Conservation (phyloP, 2,329 filamentous ascomycete genomes). For the Exophiala spinifera region DNA sequence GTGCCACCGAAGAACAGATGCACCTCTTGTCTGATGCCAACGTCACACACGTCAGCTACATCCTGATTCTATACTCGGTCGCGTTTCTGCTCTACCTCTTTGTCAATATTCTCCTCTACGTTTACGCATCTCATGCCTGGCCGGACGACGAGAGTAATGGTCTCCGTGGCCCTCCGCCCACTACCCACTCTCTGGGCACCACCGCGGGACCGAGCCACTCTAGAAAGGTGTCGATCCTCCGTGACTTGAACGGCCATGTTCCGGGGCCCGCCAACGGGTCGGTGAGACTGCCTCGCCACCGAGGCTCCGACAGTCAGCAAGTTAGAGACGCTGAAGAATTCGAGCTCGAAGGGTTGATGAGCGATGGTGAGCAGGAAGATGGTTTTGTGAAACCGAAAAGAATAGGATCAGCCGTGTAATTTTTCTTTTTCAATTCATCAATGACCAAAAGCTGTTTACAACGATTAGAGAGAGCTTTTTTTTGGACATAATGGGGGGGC, state of each 20-base stretch:
- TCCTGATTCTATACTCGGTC: constrained; percentile 85
- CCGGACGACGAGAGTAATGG: constrained; percentile 36
- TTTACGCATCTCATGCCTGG: constrained; percentile 69
- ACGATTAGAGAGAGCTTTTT: too few relatives aligned
- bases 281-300: constrained; percentile 21
- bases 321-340: constrained; percentile 86
- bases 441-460: too few relatives aligned
- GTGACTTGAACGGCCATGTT: constrained; percentile 22
- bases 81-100: constrained; percentile 91
- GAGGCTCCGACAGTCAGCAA: constrained; percentile 41
- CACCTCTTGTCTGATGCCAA: constrained; percentile 66
- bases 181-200: constrained; percentile 9
- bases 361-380: constrained; percentile 71
- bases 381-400: constrained; percentile 16
- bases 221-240: constrained; percentile 11
- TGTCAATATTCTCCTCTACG: constrained; percentile 75
- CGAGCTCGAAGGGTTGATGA: constrained; percentile 85
- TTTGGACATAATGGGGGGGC: too few relatives aligned
- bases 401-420: constrained; percentile 5
- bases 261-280: constrained; percentile 16
- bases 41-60: constrained; percentile 86
- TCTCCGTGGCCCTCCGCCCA: constrained; percentile 1
- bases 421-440: too few relatives aligned
- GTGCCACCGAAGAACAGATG: constrained; percentile 97
- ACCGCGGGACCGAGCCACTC: constrained; percentile 15